These are phyloP conservation scores for Brettanomyces nanus DNA, from an alignment of 805 yeast species.

Conservation along the genomic window DNA sequence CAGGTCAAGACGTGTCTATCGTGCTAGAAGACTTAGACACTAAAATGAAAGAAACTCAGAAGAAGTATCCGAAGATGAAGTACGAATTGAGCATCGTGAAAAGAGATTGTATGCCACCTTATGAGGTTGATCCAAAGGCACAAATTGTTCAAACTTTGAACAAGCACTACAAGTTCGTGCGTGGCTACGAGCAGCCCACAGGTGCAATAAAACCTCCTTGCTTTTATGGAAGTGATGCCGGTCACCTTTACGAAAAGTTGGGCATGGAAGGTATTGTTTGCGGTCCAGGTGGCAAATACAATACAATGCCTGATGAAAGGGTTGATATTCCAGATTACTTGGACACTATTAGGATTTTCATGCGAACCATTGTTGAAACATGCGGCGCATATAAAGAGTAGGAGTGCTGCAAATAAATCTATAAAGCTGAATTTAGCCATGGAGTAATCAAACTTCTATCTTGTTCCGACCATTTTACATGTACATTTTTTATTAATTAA, in stretches of 20 bases:
- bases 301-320: constrained; percentile 21
- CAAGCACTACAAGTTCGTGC: constrained; percentile 10
- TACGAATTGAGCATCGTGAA: constrained; percentile 15
- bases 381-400: constrained; percentile 18
- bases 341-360: constrained; percentile 17
- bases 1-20: constrained; percentile 20
- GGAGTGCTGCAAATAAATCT: too few relatives aligned
- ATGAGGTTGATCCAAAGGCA: constrained; percentile 17
- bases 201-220: constrained; percentile 21
- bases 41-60: constrained; percentile 19
- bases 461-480: too few relatives aligned
- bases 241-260: constrained; percentile 18
- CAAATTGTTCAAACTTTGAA: constrained; percentile 14
- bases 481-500: too few relatives aligned
- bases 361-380: constrained; percentile 15
- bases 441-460: too few relatives aligned
- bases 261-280: constrained; percentile 20
- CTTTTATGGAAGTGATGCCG: constrained; percentile 21
- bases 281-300: constrained; percentile 21
- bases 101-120: constrained; percentile 20
- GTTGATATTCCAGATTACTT: constrained; percentile 18
- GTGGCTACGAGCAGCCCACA: constrained; percentile 17
- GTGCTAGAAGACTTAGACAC: constrained; percentile 19
- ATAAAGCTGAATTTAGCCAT: too few relatives aligned
- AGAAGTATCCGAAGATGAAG: constrained; percentile 18